phyloP scores from a whole-genome alignment of 257 asterid genomes.

The Solanum gracilifrons region DNA sequence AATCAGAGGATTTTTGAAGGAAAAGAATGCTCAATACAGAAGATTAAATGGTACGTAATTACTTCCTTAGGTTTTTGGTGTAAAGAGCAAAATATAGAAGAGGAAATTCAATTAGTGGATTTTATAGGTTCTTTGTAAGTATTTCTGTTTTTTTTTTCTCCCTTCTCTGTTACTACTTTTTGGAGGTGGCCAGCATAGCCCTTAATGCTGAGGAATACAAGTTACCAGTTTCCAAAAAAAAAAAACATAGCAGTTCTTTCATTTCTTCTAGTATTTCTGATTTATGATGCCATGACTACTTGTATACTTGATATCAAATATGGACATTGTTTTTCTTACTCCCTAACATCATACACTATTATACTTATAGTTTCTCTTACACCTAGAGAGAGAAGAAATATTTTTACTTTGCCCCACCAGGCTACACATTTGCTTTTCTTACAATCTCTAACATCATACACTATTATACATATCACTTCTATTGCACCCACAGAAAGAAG shows the following conservation, averaged over 20 bases:
- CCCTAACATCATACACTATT: not conserved
- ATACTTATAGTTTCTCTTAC: not conserved
- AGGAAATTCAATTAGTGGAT: no score
- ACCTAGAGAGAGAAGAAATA: not conserved
- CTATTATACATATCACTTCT: not conserved
- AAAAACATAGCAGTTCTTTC: not conserved
- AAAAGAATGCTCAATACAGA: no score
- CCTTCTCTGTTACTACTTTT: no score
- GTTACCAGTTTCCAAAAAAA: no score
- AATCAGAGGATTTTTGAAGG: no score
- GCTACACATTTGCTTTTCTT: not conserved
- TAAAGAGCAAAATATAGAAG: no score
- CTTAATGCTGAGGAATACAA: no score
- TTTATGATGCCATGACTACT: not conserved
- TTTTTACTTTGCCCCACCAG: not conserved
- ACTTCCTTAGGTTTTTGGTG: no score
- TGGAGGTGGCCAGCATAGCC: no score
- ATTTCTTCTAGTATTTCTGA: not conserved
- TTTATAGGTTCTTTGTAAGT: no score
- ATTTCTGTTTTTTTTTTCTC: no score
- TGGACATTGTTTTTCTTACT: not conserved
- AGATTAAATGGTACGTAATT: no score
- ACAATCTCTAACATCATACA: not conserved
- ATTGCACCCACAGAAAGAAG: not conserved
- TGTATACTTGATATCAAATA: not conserved